Evolutionary conservation across 257 asterid species (phyloP).

Genomic region (Verbascum thapsus): DNA sequence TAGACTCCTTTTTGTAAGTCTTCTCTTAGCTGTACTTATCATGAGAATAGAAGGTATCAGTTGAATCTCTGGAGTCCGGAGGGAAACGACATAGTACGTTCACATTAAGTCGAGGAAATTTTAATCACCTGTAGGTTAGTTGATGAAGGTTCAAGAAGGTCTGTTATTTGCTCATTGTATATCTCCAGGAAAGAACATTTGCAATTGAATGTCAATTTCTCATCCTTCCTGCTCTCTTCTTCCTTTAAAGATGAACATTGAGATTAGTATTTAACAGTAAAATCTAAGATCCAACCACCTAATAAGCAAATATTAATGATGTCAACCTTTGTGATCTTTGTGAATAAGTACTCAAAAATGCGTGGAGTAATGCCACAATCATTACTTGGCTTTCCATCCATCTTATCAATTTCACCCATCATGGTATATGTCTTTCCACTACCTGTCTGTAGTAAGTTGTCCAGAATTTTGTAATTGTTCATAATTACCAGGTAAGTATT

Average conservation of each 20-base stretch:
- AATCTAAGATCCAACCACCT: not conserved
- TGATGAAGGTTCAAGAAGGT: conserved; percentile 88
- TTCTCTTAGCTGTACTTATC: conserved; percentile 68
- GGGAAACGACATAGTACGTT: not conserved
- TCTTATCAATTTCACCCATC: conserved; percentile 78
- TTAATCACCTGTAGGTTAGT: conserved; percentile 70
- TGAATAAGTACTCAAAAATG: conserved; percentile 67
- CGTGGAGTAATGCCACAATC: conserved; percentile 87
- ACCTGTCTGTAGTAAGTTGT: conserved; percentile 61
- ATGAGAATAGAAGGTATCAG: conserved; percentile 6
- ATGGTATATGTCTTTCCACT: conserved; percentile 90
- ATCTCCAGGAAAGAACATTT: conserved; percentile 89
- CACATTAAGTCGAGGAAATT: conserved; percentile 18
- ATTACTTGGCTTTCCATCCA: conserved; percentile 56
- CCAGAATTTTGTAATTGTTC: not conserved
- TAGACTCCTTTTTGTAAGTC: conserved; percentile 82
- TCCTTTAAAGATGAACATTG: conserved; percentile 51
- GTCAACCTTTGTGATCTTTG: conserved; percentile 70
- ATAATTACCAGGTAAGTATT: conserved; percentile 4
- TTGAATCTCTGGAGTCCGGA: conserved; percentile 1
- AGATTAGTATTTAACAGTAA: conserved; percentile 19
- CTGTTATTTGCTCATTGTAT: conserved; percentile 88
- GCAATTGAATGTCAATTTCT: conserved; percentile 76
- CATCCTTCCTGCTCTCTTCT: conserved; percentile 65
- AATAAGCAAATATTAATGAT: conserved; percentile 11